phyloP scores from a whole-genome alignment of 2,329 filamentous ascomycete species.

The Pleoardoris graminearum region DNA sequence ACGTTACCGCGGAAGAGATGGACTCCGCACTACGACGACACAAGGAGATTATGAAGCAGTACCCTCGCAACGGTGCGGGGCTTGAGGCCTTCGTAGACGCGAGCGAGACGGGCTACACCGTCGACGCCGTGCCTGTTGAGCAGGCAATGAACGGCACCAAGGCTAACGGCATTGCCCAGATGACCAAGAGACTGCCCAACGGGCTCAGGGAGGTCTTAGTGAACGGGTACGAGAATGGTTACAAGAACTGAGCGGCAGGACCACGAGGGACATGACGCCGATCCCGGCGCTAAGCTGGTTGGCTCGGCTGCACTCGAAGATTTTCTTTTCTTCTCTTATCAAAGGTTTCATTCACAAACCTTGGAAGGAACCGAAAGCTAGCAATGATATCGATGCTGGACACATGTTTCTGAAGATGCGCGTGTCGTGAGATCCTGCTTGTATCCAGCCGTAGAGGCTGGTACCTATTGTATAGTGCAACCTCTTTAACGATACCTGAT shows the following conservation, averaged over 20 bases:
- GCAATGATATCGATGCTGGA: neutral
- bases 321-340: neutral
- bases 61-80: conserved; percentile 66
- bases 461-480: too few relatives aligned
- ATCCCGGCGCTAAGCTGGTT: neutral
- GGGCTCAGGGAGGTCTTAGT: conserved; percentile 30
- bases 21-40: conserved; percentile 62
- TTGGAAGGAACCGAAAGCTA: neutral
- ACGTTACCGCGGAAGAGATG: conserved; percentile 66
- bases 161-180: conserved; percentile 20
- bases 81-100: conserved; percentile 71
- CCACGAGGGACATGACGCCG: too few relatives aligned
- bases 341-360: neutral
- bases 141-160: conserved; percentile 26
- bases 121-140: conserved; percentile 50
- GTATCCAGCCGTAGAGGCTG: too few relatives aligned
- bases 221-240: conserved; percentile 38
- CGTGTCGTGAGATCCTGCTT: neutral
- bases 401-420: neutral
- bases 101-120: conserved; percentile 66
- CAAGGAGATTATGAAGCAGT: conserved; percentile 65
- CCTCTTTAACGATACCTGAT: too few relatives aligned
- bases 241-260: conserved; percentile 29
- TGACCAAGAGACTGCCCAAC: conserved; percentile 20
- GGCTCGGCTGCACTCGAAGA: neutral